Evolutionary conservation across 768 basidiomycete species (phyloP).

Genomic region (Amylocystis lapponica): DNA sequence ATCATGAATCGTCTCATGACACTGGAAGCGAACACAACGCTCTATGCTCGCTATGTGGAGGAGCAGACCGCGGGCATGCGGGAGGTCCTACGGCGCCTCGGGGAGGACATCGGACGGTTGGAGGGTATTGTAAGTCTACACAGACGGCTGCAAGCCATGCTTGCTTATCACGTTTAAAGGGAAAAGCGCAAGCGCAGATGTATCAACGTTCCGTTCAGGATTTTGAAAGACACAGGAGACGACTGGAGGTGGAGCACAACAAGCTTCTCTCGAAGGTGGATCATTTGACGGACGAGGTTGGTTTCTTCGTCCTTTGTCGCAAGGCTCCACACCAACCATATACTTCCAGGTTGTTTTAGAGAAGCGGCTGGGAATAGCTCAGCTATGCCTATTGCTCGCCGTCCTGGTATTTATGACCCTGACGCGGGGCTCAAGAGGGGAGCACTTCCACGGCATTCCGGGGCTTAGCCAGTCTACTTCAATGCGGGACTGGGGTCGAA

Average conservation of each 20-base stretch:
- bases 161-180: conserved; percentile 36
- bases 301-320: conserved; percentile 2
- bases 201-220: conserved; percentile 60
- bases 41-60: conserved; percentile 82
- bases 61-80: conserved; percentile 78
- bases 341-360: conserved; percentile 67
- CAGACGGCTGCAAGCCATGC: too few species aligned
- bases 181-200: conserved; percentile 62
- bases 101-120: conserved; percentile 72
- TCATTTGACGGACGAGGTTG: conserved; percentile 76
- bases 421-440: conserved; percentile 63
- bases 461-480: conserved; percentile 19
- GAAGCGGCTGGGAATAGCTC: conserved; percentile 84
- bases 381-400: conserved; percentile 76
- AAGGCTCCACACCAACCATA: too few species aligned
- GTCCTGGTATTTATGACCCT: conserved; percentile 85
- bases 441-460: conserved; percentile 10
- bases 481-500: conserved; percentile 49
- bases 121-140: conserved; percentile 64
- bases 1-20: conserved; percentile 90
- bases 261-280: conserved; percentile 68
- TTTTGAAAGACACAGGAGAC: conserved; percentile 60
- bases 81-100: conserved; percentile 66
- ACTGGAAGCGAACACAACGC: conserved; percentile 82
- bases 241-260: conserved; percentile 65